A percentile compares a stretch with the other conserved stretches of the same genome.
phyloP scores from a whole-genome alignment of 257 asterid genomes.

The Solanum rostratum region DNA sequence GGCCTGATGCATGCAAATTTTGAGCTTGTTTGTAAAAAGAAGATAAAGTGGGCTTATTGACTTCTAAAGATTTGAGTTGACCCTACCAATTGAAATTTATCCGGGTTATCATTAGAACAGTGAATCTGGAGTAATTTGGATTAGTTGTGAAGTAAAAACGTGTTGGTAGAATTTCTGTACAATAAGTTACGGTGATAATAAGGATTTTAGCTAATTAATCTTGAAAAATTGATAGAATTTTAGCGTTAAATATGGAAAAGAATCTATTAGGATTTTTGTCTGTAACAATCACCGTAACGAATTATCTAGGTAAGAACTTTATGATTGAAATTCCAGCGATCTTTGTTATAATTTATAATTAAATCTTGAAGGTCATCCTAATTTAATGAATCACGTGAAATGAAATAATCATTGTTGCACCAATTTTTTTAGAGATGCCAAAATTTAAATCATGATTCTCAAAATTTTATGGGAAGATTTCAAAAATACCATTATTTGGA shows the following conservation, averaged over 20 bases:
- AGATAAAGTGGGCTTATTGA: not conserved
- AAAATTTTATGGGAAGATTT: too few species aligned
- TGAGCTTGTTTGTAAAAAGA: not conserved
- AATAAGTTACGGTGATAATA: not conserved
- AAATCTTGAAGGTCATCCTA: too few species aligned
- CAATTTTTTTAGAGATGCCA: too few species aligned
- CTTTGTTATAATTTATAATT: too few species aligned
- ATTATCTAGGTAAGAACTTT: too few species aligned
- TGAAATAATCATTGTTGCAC: too few species aligned
- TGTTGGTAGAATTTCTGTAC: not conserved
- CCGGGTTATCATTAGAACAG: not conserved
- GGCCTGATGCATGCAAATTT: not conserved
- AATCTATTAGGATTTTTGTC: too few species aligned
- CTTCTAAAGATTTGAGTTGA: not conserved
- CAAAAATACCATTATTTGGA: too few species aligned
- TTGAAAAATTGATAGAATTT: not conserved
- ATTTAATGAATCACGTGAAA: too few species aligned
- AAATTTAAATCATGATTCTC: too few species aligned
- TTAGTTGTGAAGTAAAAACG: not conserved
- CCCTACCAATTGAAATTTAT: not conserved
- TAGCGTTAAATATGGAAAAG: not conserved
- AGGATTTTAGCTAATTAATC: not conserved
- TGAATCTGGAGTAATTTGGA: not conserved
- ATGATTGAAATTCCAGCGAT: too few species aligned
- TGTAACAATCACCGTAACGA: not conserved